These are phyloP conservation scores for Fusarium sterilihyphosum DNA, from an alignment of 2,329 filamentous ascomycete species.

Conservation along the genomic window DNA sequence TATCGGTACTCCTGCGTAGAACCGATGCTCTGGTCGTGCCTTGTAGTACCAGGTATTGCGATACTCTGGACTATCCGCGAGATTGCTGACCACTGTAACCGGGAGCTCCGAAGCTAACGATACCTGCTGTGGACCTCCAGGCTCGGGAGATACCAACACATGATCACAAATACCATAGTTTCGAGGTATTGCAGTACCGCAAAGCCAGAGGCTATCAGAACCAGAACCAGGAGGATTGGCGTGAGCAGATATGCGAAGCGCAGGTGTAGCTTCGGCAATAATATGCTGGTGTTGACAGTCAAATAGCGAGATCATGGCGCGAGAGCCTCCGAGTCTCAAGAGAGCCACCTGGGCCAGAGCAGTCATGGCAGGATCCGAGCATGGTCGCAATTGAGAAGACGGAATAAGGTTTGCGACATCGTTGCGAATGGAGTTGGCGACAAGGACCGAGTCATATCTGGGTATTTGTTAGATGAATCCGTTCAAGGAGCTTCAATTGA, in stretches of 20 bases:
- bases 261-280: slow-evolving; percentile 60
- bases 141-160: slow-evolving; percentile 20
- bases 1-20: slow-evolving; percentile 56
- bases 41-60: slow-evolving; percentile 34
- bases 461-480: neutral
- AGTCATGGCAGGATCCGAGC: slow-evolving; percentile 55
- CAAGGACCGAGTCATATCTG: slow-evolving; percentile 33
- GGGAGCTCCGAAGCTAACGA: slow-evolving; percentile 33
- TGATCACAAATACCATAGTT: slow-evolving; percentile 43
- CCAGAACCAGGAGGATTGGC: slow-evolving; percentile 30
- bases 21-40: slow-evolving; percentile 41
- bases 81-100: slow-evolving; percentile 48
- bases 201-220: slow-evolving; percentile 42
- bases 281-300: slow-evolving; percentile 59
- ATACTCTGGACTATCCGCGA: slow-evolving; percentile 45
- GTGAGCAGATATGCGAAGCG: slow-evolving; percentile 47
- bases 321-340: slow-evolving; percentile 53
- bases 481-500: neutral
- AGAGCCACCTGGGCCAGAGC: slow-evolving; percentile 61
- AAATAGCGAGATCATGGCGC: slow-evolving; percentile 62
- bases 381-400: slow-evolving; percentile 40
- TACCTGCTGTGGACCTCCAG: neutral
- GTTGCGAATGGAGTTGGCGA: slow-evolving; percentile 36
- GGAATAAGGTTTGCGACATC: slow-evolving; percentile 35
- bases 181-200: slow-evolving; percentile 47